These are phyloP conservation scores for Acer campestre DNA, from an alignment of 345 rosid genomes.

Conservation along the genomic window DNA sequence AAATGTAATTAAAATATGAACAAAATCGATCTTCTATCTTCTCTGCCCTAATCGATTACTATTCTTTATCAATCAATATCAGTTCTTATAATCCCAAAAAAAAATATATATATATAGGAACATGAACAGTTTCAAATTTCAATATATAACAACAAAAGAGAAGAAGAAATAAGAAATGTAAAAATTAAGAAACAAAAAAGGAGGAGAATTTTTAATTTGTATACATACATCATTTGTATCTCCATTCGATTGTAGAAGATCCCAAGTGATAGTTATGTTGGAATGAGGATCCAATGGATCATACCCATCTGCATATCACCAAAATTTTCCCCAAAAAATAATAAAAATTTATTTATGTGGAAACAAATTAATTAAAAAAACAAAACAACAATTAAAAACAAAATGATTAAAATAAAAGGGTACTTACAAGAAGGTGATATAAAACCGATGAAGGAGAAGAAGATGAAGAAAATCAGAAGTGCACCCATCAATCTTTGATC, in stretches of 20 bases:
- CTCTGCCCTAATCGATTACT: too few relatives aligned
- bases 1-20: too few relatives aligned
- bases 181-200: too few relatives aligned
- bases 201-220: too few relatives aligned
- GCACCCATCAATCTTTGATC: conserved; percentile 19
- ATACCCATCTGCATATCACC: conserved; percentile 62
- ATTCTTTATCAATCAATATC: too few relatives aligned
- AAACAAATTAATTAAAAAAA: not conserved
- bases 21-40: too few relatives aligned
- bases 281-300: conserved; percentile 87
- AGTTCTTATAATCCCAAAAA: too few relatives aligned
- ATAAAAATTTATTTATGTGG: not conserved
- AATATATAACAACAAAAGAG: not conserved
- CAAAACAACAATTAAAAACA: not conserved
- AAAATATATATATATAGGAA: too few relatives aligned
- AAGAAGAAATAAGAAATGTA: not conserved
- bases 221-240: conserved; percentile 47
- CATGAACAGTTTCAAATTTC: too few relatives aligned
- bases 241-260: conserved; percentile 46
- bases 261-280: conserved; percentile 81
- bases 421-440: conserved; percentile 48
- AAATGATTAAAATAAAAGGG: not conserved
- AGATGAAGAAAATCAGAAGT: conserved; percentile 28
- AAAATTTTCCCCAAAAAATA: conserved; percentile 10
- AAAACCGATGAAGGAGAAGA: conserved; percentile 18